Conservation (phyloP, 495 filamentous ascomycete species). For the Margaritispora aquatica region DNA sequence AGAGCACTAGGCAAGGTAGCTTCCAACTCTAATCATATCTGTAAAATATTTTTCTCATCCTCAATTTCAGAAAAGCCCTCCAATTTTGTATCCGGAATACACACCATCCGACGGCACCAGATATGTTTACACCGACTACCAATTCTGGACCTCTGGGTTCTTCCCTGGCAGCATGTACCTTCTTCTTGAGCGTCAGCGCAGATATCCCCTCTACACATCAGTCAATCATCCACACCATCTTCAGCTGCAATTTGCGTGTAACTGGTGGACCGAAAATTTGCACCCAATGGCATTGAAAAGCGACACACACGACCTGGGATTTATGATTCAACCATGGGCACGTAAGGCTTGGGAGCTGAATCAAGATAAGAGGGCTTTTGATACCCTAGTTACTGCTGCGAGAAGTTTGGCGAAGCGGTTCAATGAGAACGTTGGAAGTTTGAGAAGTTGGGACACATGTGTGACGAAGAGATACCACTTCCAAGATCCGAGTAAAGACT, state of each 20-base stretch:
- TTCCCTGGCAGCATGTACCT: slow-evolving; percentile 34
- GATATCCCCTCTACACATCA: slow-evolving; percentile 3
- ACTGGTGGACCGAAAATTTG: slow-evolving; percentile 28
- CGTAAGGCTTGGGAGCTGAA: slow-evolving; percentile 27
- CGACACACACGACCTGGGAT: slow-evolving; percentile 35
- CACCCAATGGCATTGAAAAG: slow-evolving; percentile 29
- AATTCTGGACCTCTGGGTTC: slow-evolving; percentile 37
- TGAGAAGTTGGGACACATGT: slow-evolving; percentile 29
- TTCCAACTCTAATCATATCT: background rate
- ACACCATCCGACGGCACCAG: slow-evolving; percentile 21
- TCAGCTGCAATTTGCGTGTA: slow-evolving; percentile 1
- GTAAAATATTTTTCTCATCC: slow-evolving; percentile 3
- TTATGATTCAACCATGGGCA: slow-evolving; percentile 34
- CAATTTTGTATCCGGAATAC: slow-evolving; percentile 27
- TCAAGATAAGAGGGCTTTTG: slow-evolving; percentile 24
- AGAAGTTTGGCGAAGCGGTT: slow-evolving; percentile 28
- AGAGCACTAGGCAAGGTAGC: slow-evolving; percentile 1
- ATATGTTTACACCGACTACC: slow-evolving; percentile 28
- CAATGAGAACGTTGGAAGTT: slow-evolving; percentile 20
- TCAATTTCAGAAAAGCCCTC: too few species aligned
- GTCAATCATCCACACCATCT: slow-evolving; percentile 12
- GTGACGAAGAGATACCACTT: slow-evolving; percentile 27
- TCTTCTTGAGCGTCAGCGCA: slow-evolving; percentile 16
- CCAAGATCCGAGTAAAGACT: slow-evolving; percentile 5
- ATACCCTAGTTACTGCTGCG: slow-evolving; percentile 27